A percentile compares a stretch with the other conserved stretches of the same genome.
phyloP scores from a whole-genome alignment of 495 filamentous ascomycete species.

The Aspergillus funiculosus region DNA sequence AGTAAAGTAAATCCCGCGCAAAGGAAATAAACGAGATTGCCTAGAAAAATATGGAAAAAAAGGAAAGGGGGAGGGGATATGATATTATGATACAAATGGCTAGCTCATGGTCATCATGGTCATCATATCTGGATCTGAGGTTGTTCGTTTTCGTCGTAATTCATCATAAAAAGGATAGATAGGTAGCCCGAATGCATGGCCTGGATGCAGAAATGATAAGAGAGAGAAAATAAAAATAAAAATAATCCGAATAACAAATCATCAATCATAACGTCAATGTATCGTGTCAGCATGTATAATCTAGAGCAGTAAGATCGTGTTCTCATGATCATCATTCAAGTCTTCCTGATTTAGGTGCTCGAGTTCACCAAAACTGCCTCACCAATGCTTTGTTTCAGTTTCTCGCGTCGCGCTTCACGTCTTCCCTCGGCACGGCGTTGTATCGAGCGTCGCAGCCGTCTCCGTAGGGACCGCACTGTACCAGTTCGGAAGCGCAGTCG shows the following conservation, averaged over 20 bases:
- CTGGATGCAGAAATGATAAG: neutral
- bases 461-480: constrained; percentile 45
- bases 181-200: neutral
- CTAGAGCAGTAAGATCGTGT: constrained; percentile 6
- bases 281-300: constrained; percentile 20
- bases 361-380: constrained; percentile 32
- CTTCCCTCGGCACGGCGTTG: constrained; percentile 51
- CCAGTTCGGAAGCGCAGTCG: constrained; percentile 50
- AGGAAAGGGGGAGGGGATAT: no score
- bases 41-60: no score
- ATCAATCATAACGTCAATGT: constrained; percentile 18
- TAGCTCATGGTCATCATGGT: constrained; percentile 3
- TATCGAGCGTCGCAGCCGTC: constrained; percentile 51
- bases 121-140: neutral
- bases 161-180: neutral
- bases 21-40: no score
- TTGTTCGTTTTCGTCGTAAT: neutral
- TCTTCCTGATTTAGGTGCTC: constrained; percentile 20
- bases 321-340: constrained; percentile 1
- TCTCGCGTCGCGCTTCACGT: constrained; percentile 57
- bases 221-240: constrained; percentile 12
- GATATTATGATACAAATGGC: constrained; percentile 8
- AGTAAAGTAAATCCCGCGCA: no score
- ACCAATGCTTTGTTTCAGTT: constrained; percentile 63
- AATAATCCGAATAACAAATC: constrained; percentile 8